Conservation (phyloP, 345 rosid genomes). For the Barbarea vulgaris region DNA sequence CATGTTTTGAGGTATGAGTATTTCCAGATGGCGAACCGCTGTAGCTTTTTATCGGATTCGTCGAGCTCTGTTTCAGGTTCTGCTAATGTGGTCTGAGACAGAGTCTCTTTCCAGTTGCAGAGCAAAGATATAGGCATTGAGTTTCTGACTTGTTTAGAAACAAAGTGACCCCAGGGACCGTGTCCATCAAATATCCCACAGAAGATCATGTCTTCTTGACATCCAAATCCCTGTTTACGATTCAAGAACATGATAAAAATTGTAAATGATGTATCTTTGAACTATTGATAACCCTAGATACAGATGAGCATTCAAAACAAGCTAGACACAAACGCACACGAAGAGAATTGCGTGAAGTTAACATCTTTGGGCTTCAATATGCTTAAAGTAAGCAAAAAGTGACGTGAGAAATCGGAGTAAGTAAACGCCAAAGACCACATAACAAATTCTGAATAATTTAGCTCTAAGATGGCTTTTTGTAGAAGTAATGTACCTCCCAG, state of each 20-base stretch:
- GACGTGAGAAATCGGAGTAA: neutral
- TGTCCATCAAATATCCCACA: conserved; percentile 98
- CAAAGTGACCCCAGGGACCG: conserved; percentile 96
- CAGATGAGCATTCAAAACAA: conserved; percentile 1
- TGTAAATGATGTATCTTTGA: neutral
- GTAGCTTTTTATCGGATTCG: conserved; percentile 57
- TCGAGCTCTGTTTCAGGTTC: conserved; percentile 51
- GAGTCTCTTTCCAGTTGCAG: conserved; percentile 80
- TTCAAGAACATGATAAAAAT: neutral
- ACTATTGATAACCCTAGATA: conserved; percentile 12
- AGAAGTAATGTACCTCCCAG: conserved; percentile 73
- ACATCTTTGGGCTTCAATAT: conserved; percentile 9
- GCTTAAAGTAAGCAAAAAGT: neutral
- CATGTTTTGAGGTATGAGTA: conserved; percentile 77
- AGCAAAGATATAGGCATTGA: conserved; percentile 73
- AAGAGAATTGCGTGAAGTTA: neutral
- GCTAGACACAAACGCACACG: neutral
- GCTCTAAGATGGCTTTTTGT: neutral
- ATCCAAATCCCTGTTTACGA: conserved; percentile 66
- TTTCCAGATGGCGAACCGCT: conserved; percentile 71
- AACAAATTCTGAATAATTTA: neutral
- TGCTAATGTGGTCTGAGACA: conserved; percentile 50
- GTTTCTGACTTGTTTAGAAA: conserved; percentile 77
- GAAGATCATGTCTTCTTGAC: conserved; percentile 81
- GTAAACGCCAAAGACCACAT: neutral